A percentile compares a stretch with the other conserved stretches of the same genome.
These are phyloP conservation scores for Oxytropis ochrocephala DNA, from an alignment of 306 rosid genomes.

Conservation along the genomic window DNA sequence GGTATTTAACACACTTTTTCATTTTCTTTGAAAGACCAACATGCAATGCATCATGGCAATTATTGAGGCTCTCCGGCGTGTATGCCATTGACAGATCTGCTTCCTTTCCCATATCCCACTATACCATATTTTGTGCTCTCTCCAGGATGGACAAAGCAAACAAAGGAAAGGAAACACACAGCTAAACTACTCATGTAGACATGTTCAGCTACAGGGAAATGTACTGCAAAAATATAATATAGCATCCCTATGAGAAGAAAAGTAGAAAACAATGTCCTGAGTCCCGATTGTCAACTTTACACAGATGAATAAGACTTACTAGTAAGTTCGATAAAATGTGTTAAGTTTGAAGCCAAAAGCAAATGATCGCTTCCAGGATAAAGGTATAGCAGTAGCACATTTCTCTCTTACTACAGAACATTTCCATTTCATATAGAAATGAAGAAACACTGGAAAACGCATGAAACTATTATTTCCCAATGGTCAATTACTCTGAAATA, in stretches of 20 bases:
- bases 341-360: neutral
- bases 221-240: neutral
- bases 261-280: neutral
- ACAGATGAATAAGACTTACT: neutral
- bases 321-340: neutral
- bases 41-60: neutral
- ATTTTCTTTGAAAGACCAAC: neutral
- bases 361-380: slow-evolving; percentile 28
- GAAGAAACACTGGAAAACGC: neutral
- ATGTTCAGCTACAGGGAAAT: neutral
- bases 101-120: neutral
- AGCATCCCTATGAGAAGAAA: neutral
- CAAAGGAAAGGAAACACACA: neutral
- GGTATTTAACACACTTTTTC: neutral
- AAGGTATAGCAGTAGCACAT: neutral
- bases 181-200: neutral
- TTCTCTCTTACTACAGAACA: neutral
- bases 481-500: slow-evolving; percentile 8
- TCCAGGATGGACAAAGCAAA: neutral
- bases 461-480: neutral
- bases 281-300: neutral
- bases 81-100: neutral
- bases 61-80: neutral
- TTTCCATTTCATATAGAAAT: slow-evolving; percentile 35
- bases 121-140: neutral